Conservation (phyloP, 371 early-diverging fungal genomes). For the Mucor sp. region DNA sequence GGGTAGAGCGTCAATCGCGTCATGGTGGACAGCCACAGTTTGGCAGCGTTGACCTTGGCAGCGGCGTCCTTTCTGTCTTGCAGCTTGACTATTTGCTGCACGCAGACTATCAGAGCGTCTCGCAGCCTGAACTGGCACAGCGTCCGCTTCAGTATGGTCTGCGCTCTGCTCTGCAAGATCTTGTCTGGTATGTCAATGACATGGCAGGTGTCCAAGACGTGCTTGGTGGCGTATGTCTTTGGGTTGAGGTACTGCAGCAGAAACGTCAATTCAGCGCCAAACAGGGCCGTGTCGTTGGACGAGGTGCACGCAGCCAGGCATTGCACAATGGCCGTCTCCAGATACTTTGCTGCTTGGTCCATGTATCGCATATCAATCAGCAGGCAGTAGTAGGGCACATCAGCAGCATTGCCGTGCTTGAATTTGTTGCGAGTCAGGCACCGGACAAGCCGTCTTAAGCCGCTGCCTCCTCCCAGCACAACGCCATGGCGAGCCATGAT, state of each 20-base stretch:
- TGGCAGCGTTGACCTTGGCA: constrained; percentile 36
- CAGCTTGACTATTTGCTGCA: constrained; percentile 40
- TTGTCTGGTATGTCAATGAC: constrained; percentile 22
- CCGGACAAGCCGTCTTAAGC: constrained; percentile 18
- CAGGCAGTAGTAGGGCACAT: constrained; percentile 29
- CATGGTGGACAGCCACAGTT: constrained; percentile 57
- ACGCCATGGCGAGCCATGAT: constrained; percentile 7
- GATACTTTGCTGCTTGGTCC: constrained; percentile 19
- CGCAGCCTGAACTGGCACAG: constrained; percentile 32
- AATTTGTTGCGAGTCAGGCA: constrained; percentile 22
- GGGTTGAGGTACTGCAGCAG: constrained; percentile 52
- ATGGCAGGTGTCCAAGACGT: constrained; percentile 12
- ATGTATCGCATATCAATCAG: constrained; percentile 36
- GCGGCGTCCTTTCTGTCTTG: constrained; percentile 40
- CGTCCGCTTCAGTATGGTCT: constrained; percentile 11
- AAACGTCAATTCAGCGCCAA: constrained; percentile 53
- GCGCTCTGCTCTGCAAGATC: constrained; percentile 16
- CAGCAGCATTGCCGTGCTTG: neutral
- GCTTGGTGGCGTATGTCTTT: constrained; percentile 43
- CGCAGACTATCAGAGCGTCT: constrained; percentile 31
- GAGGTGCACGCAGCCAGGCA: constrained; percentile 27
- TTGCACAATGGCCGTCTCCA: constrained; percentile 25
- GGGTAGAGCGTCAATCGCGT: constrained; percentile 52
- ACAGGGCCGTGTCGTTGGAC: constrained; percentile 24
- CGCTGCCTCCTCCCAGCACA: neutral